phyloP scores from a whole-genome alignment of 495 filamentous ascomycete species.

The Glonium stellatum region DNA sequence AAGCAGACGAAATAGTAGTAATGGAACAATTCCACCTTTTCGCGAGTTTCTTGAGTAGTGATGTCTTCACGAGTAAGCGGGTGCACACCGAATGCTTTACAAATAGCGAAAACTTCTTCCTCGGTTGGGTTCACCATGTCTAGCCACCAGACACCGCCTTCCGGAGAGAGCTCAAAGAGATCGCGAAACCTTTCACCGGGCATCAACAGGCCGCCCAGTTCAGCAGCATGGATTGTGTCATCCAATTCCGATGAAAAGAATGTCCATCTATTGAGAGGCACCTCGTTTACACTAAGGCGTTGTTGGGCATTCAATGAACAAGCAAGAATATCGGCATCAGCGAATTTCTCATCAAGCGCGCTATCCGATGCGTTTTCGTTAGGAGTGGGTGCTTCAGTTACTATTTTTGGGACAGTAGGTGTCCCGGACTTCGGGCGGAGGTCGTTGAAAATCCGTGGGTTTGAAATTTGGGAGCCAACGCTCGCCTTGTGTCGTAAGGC shows the following conservation, averaged over 20 bases:
- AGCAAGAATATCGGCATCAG: conserved; percentile 14
- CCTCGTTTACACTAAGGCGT: conserved; percentile 17
- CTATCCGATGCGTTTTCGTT: conserved; percentile 15
- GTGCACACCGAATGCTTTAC: conserved; percentile 86
- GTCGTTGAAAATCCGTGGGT: conserved; percentile 57
- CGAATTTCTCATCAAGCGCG: conserved; percentile 33
- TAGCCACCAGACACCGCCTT: conserved; percentile 86
- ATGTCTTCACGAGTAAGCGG: conserved; percentile 94
- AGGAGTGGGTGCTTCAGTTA: conserved; percentile 29
- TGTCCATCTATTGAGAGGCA: conserved; percentile 58
- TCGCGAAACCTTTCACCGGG: conserved; percentile 84
- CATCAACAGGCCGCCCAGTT: conserved; percentile 77
- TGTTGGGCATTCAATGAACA: conserved; percentile 10
- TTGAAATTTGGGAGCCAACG: conserved; percentile 45
- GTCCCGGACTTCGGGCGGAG: conserved; percentile 41
- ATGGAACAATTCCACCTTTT: conserved; percentile 96
- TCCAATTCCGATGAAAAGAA: conserved; percentile 95
- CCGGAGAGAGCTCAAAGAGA: conserved; percentile 73
- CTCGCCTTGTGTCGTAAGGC: conserved; percentile 45
- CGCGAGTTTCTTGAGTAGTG: conserved; percentile 82
- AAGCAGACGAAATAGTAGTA: conserved; percentile 98
- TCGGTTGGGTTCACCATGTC: conserved; percentile 86
- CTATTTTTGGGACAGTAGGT: conserved; percentile 30
- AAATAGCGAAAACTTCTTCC: conserved; percentile 81
- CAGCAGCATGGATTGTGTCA: conserved; percentile 80